Base-by-base conservation (phyloP, 1,284 basidiomycete species). In the Anthracocystis walkeri region DNA sequence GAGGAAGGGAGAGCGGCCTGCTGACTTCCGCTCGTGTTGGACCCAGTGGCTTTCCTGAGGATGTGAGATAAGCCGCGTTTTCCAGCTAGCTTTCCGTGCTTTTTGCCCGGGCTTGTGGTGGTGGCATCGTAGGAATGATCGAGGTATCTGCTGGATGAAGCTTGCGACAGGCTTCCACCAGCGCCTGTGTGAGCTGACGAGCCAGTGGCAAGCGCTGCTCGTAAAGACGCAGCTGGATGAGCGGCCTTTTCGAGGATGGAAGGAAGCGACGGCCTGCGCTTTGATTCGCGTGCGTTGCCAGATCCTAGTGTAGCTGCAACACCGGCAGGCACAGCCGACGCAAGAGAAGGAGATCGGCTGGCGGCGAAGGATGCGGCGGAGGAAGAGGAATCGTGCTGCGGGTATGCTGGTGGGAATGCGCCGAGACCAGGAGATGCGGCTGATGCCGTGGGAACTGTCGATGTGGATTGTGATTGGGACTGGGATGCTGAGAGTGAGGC, bases 161-260 rank as follows among this genome's bases (percentile, higher is more conserved):
- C 54, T 33, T 70, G 68, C 25, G 62, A 62, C 35, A 55, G 20
- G 51, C 58, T 71, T 7, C 11, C 35, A 38, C 35, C 35, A 16
- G 50, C 53, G 23, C 41, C 35, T 6, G 55, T 35, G 3, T 71
- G 58, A 6, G 55, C 31, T 12, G 68, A 70, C 10, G 67, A 64
- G 49, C 54, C 62, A 21, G 56, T 58, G 2, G 58, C 58, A 2
- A 83, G 70, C 2, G 79, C 80, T 18, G 76, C 74, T 8, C 80
- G 75, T n/a, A 84, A 40, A 10, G 77, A 71, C 10, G 75, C 71
- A 29, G 77, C 82, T 3, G 82, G 80, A 60, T 79, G 75, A 4
- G 79, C 70, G 0, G 81, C 81, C 59, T 77, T 82, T 27, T 82
- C 82, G 4, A 82, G 40, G 16, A 82, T 72, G 14, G 76, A 69